phyloP scores from a whole-genome alignment of 2,329 filamentous ascomycete genomes.

The Claviceps africana region DNA sequence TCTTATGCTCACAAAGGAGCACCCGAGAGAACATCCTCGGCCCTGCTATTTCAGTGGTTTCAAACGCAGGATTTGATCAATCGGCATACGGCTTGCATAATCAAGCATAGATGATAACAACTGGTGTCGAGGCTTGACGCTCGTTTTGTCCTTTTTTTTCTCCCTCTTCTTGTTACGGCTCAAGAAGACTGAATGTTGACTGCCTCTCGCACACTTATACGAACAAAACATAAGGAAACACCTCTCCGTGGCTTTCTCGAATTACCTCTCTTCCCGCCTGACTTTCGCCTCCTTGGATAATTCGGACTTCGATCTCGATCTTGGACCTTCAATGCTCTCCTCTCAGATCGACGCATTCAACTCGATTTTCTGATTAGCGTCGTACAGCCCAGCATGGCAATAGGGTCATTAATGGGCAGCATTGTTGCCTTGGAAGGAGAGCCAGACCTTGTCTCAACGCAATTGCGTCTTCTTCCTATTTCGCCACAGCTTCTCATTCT shows the following conservation, averaged over 20 bases:
- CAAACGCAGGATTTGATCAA: neutral
- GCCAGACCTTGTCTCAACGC: conserved; percentile 39
- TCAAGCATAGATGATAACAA: neutral
- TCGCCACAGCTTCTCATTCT: conserved; percentile 45
- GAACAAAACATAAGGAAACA: no score
- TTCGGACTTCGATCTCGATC: neutral
- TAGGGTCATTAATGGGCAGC: conserved; percentile 24
- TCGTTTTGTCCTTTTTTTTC: neutral
- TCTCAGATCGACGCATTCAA: neutral
- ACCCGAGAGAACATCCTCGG: neutral
- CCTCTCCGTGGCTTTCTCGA: neutral
- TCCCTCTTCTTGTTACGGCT: neutral
- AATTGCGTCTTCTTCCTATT: conserved; percentile 44
- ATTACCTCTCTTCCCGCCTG: neutral
- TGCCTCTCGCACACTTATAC: neutral
- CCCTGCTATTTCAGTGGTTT: neutral
- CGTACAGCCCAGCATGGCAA: conserved; percentile 7
- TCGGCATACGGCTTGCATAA: neutral
- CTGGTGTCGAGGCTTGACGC: neutral
- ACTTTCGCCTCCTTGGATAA: neutral
- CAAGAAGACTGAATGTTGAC: neutral
- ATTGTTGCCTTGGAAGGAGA: conserved; percentile 49
- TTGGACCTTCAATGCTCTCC: neutral
- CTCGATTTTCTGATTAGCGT: neutral
- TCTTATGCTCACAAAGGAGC: neutral